Evolutionary conservation across 2,329 filamentous ascomycete genomes (phyloP).

Genomic region (Penicillium sp.): DNA sequence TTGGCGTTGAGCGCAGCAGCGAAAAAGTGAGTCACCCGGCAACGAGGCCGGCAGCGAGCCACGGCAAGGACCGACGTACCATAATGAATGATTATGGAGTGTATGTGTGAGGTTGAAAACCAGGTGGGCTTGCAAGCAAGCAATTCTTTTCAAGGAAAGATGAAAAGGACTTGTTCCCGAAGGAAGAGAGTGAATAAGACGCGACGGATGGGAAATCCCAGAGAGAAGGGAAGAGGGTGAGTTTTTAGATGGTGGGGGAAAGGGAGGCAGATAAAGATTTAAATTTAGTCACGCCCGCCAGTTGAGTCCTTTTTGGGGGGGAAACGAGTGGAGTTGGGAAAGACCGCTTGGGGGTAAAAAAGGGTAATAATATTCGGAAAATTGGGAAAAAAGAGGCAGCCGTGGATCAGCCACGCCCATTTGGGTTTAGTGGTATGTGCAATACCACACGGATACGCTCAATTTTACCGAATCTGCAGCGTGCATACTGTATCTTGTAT

Average conservation of each 20-base stretch:
- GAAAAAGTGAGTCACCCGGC: slow-evolving; percentile 9
- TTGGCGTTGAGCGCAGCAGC: not conserved
- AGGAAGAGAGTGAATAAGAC: slow-evolving; percentile 14
- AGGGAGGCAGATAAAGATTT: slow-evolving; percentile 28
- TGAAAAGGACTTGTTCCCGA: slow-evolving; percentile 16
- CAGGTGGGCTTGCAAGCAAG: slow-evolving; percentile 18
- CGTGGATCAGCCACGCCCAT: not conserved
- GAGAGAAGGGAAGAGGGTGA: slow-evolving; percentile 20
- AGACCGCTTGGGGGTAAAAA: not conserved
- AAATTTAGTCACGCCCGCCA: slow-evolving; percentile 28
- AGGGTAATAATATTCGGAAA: not conserved
- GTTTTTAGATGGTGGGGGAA: slow-evolving; percentile 30
- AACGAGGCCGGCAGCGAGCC: not conserved
- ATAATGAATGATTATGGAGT: slow-evolving; percentile 31
- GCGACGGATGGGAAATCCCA: slow-evolving; percentile 27
- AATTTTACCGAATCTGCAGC: no score
- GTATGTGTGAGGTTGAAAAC: slow-evolving; percentile 14
- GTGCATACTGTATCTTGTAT: not conserved
- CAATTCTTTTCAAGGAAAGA: slow-evolving; percentile 5
- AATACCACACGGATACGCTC: no score
- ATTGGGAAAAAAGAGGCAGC: slow-evolving; percentile 1
- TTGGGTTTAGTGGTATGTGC: not conserved
- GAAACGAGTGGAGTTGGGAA: slow-evolving; percentile 1
- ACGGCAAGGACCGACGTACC: slow-evolving; percentile 20
- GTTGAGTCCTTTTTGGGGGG: slow-evolving; percentile 11